These are phyloP conservation scores for Mycena vitilis DNA, from an alignment of 768 basidiomycete species.

Conservation along the genomic window DNA sequence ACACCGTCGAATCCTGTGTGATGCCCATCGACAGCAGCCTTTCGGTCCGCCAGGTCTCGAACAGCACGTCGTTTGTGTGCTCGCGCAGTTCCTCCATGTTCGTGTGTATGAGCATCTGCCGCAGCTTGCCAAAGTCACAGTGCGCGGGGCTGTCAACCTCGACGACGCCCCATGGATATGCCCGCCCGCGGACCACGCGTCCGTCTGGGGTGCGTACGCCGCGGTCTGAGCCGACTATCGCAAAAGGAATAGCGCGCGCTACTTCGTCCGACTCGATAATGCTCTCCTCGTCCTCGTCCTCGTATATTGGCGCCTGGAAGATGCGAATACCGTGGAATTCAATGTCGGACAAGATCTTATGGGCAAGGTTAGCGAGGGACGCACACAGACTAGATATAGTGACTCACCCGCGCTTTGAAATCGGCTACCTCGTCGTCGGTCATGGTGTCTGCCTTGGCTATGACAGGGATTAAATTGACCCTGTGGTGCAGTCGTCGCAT, in stretches of 20 bases:
- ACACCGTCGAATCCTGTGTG: constrained; percentile 94
- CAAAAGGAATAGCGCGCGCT: constrained; percentile 97
- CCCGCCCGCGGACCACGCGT: constrained; percentile 91
- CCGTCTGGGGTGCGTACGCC: constrained; percentile 87
- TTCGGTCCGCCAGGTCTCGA: constrained; percentile 98
- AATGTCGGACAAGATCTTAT: constrained; percentile 91
- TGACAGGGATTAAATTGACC: constrained; percentile 98
- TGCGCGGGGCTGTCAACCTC: constrained; percentile 99
- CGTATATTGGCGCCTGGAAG: constrained; percentile 97
- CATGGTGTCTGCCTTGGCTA: constrained; percentile 97
- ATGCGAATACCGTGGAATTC: constrained; percentile 96
- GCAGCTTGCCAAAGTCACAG: constrained; percentile 98
- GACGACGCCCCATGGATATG: constrained; percentile 98
- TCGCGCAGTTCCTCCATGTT: constrained; percentile 99
- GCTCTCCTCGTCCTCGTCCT: constrained; percentile 99
- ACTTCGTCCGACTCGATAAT: constrained; percentile 97
- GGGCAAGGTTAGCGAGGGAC: constrained; percentile 16
- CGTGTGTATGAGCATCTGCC: constrained; percentile 98
- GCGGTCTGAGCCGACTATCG: constrained; percentile 93
- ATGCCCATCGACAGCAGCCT: constrained; percentile 98
- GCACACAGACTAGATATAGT: not conserved
- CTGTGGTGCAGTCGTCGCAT: constrained; percentile 97
- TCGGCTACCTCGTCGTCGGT: constrained; percentile 94
- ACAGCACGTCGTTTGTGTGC: constrained; percentile 93
- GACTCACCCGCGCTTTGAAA: constrained; percentile 90